Percentiles rank a stretch among this genome's conserved stretches.
phyloP scores from a whole-genome alignment of 2,329 filamentous ascomycete species.

The Colletotrichum tabaci region DNA sequence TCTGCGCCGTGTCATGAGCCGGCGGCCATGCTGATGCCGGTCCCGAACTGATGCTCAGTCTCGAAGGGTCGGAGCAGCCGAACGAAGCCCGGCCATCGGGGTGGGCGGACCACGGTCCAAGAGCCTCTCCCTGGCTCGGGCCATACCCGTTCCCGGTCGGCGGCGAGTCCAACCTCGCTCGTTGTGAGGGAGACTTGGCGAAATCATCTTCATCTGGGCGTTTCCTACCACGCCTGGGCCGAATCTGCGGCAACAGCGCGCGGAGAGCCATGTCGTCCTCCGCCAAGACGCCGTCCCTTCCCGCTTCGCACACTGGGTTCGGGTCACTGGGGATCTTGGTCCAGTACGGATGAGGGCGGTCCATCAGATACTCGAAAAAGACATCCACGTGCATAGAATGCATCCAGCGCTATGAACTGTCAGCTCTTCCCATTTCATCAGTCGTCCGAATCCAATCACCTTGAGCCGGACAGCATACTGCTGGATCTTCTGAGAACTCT shows the following conservation, averaged over 20 bases:
- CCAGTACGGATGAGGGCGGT: slow-evolving; percentile 85
- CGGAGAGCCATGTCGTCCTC: slow-evolving; percentile 92
- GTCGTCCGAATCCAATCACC: slow-evolving; percentile 60
- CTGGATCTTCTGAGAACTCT: slow-evolving; percentile 93
- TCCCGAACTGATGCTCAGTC: slow-evolving; percentile 53
- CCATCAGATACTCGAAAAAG: slow-evolving; percentile 91
- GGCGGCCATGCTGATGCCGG: slow-evolving; percentile 58
- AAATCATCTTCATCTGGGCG: slow-evolving; percentile 74
- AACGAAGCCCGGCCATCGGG: slow-evolving; percentile 56
- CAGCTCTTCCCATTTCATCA: slow-evolving; percentile 17
- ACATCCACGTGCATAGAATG: slow-evolving; percentile 95
- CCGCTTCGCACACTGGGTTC: slow-evolving; percentile 74
- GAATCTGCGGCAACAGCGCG: slow-evolving; percentile 84
- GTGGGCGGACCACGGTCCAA: slow-evolving; percentile 66
- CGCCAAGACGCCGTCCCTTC: slow-evolving; percentile 84
- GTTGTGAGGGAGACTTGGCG: slow-evolving; percentile 67
- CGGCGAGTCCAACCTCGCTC: slow-evolving; percentile 60
- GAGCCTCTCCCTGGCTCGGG: slow-evolving; percentile 48
- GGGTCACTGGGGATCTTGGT: slow-evolving; percentile 78
- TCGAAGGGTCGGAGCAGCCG: slow-evolving; percentile 53
- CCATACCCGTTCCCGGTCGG: slow-evolving; percentile 5
- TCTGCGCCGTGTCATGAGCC: slow-evolving; percentile 69
- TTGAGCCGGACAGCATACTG: slow-evolving; percentile 95
- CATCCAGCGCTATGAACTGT: slow-evolving; percentile 84
- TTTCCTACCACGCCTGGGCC: slow-evolving; percentile 73